Percentiles rank a stretch among this genome's conserved stretches.
These are phyloP conservation scores for Aspergillus clavatus DNA, from an alignment of 2,329 filamentous ascomycete genomes.

Conservation along the genomic window DNA sequence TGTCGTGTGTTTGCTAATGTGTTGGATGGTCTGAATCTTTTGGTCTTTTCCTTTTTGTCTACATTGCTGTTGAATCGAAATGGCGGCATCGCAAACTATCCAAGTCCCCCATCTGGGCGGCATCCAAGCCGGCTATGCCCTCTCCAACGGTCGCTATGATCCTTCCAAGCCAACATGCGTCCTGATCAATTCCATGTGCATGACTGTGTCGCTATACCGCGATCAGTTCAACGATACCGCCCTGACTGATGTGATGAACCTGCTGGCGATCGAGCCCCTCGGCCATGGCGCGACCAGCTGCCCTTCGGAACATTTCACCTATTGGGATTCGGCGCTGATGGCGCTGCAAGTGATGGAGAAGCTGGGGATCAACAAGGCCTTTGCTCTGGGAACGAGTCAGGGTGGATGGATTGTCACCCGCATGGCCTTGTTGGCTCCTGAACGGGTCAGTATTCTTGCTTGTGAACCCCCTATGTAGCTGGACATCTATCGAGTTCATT, in stretches of 20 bases:
- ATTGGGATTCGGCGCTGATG: slow-evolving; percentile 54
- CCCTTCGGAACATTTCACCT: slow-evolving; percentile 46
- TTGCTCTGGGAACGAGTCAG: slow-evolving; percentile 50
- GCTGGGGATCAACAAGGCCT: slow-evolving; percentile 42
- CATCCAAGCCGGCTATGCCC: slow-evolving; percentile 46
- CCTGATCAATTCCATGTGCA: slow-evolving; percentile 50
- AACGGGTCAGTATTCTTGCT: too few species aligned
- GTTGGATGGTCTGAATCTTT: too few species aligned
- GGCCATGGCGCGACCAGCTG: slow-evolving; percentile 50
- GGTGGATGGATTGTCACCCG: slow-evolving; percentile 50
- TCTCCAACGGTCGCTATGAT: slow-evolving; percentile 43
- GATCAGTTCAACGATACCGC: slow-evolving; percentile 36
- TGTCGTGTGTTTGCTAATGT: too few species aligned
- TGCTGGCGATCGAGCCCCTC: slow-evolving; percentile 51
- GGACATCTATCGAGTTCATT: too few species aligned
- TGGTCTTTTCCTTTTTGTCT: too few species aligned
- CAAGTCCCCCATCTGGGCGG: slow-evolving; percentile 48
- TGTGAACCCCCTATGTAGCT: too few species aligned
- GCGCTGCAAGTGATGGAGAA: slow-evolving; percentile 52
- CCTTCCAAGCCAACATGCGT: slow-evolving; percentile 48
- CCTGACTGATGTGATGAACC: slow-evolving; percentile 41
- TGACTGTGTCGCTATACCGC: slow-evolving; percentile 43
- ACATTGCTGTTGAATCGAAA: too few species aligned
- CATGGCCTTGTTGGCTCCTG: slow-evolving; percentile 50
- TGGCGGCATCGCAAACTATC: slow-evolving; percentile 31